Base-by-base conservation (phyloP, 164 flowering plant genomes). In the Nelumbo lutea region DNA sequence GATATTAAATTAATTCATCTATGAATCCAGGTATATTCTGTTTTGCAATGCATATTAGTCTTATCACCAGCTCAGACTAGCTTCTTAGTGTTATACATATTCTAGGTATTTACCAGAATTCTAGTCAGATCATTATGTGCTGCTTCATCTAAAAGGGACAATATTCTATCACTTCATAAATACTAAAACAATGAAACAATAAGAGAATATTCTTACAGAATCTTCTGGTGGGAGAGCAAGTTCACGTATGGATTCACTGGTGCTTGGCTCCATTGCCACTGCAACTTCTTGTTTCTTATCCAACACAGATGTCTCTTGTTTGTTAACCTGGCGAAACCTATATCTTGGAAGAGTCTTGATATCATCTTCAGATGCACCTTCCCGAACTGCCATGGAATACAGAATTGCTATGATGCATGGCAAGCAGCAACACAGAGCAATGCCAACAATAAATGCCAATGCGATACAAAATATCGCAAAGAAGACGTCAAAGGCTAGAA, bases 401-500 rank as follows among this genome's bases (percentile, higher is more conserved):
- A 79, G 77, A 66, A 86, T 69, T 73, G 83, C 83, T 40, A 83
- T 76, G 42, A 86, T 65, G 66, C 87, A 74, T 46, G 95, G 90
- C 61, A 86, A 72, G 77, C 82, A 84, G 72, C 88, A 87, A 65
- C 83, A 87, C 65, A 89, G 71, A 53, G 81, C 78, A 43, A 85
- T 67, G 73, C 85, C 86, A 56, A 87, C 68, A 40, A 82, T 58
- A 62, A 80, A 85, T 2, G 86, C 91, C 79, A 87, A 75, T n/a
- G 72, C 85, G 9, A 84, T 65, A 72, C 91, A 87, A 72, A 86
- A 84, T 70, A 87, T 69, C 56, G 86, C 80, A 67, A 84, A 85
- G 77, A 87, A 87, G 75, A 87, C 88, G 47, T 89, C 94, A 72
- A 89, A 86, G 39, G 91, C 91, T 42, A 89, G 81, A 72, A 84